A percentile compares a stretch with the other conserved stretches of the same genome.
These are phyloP conservation scores for Fraxinus cuspidata DNA, from an alignment of 257 asterid genomes.

Conservation along the genomic window DNA sequence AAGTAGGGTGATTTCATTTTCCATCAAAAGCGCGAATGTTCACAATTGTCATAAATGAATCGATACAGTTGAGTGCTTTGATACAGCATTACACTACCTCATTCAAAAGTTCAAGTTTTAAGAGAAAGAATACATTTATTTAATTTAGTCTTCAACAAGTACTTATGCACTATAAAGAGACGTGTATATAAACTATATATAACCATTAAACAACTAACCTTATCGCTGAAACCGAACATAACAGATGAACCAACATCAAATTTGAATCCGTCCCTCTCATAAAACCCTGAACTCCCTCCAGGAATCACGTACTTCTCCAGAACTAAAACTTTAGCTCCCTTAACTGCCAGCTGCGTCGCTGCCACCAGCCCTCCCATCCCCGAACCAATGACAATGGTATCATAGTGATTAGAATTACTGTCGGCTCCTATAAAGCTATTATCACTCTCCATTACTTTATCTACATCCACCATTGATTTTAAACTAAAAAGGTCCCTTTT, in stretches of 20 bases:
- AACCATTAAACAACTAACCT: constrained; percentile 52
- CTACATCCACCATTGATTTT: constrained; percentile 55
- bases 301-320: constrained; percentile 95
- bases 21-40: neutral
- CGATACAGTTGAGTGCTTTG: neutral
- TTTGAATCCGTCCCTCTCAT: constrained; percentile 81
- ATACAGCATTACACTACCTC: neutral
- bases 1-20: neutral
- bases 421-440: constrained; percentile 27
- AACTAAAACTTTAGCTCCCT: constrained; percentile 88
- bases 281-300: constrained; percentile 96
- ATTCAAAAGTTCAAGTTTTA: neutral
- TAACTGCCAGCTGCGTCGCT: constrained; percentile 91
- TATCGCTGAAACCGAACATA: constrained; percentile 98
- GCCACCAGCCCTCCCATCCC: constrained; percentile 98
- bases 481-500: constrained; percentile 32
- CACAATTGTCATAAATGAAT: neutral
- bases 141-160: neutral
- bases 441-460: constrained; percentile 35
- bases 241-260: constrained; percentile 98
- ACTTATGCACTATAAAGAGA: neutral
- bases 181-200: neutral
- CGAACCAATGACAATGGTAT: constrained; percentile 90
- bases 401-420: constrained; percentile 42
- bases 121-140: neutral